Conservation (phyloP, 768 basidiomycete genomes). For the Porphyrellus cyaneotinctus region DNA sequence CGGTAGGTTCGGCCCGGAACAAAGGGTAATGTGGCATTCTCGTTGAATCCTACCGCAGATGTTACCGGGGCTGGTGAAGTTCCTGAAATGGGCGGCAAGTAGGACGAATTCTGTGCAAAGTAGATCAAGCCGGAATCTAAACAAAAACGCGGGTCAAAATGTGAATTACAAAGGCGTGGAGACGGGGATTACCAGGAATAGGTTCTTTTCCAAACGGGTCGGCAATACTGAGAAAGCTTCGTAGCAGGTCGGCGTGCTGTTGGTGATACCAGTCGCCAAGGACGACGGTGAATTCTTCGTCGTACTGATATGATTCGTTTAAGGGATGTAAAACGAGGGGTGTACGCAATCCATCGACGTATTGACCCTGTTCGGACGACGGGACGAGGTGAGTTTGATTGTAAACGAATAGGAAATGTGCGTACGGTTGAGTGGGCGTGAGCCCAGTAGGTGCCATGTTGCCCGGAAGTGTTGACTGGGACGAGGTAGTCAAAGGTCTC, state of each 20-base stretch:
- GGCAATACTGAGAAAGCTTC: constrained; percentile 61
- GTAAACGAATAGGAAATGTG: no score
- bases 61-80: constrained; percentile 45
- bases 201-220: constrained; percentile 89
- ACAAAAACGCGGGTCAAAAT: not conserved
- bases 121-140: constrained; percentile 80
- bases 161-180: not conserved
- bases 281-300: constrained; percentile 85
- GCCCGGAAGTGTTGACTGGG: constrained; percentile 60
- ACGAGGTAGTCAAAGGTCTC: constrained; percentile 71
- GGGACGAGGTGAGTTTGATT: not conserved
- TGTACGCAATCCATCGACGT: constrained; percentile 89
- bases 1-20: constrained; percentile 84
- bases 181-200: constrained; percentile 57
- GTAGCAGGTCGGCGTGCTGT: constrained; percentile 57
- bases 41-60: constrained; percentile 73
- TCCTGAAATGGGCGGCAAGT: constrained; percentile 57
- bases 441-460: constrained; percentile 81
- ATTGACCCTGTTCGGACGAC: constrained; percentile 81
- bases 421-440: constrained; percentile 58
- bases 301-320: constrained; percentile 67
- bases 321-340: constrained; percentile 75
- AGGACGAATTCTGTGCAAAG: constrained; percentile 69
- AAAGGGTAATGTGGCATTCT: constrained; percentile 83
- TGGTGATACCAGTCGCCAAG: constrained; percentile 93